Evolutionary conservation across 2,329 filamentous ascomycete species (phyloP), one percentile per base, ranked within the genome.

Genomic region (Tolypocladium capitatum): DNA sequence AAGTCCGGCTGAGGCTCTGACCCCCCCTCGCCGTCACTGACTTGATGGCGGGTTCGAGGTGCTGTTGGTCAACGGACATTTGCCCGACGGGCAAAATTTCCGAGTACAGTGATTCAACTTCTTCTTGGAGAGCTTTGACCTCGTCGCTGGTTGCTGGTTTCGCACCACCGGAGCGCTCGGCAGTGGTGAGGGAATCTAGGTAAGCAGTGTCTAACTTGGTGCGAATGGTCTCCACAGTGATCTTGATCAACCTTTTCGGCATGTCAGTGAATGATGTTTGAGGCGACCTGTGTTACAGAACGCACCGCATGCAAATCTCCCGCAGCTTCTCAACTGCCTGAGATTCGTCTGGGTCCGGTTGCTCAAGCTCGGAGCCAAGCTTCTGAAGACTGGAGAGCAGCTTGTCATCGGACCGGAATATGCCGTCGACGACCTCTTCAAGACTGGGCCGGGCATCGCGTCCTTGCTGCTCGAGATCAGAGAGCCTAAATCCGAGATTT

Each of bases 81-180:
- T 84, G 78, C 7, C 81, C 76, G 2, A 87, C 79, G 0, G 82
- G 78, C 0, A 83, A 66, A 36, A 87, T 80, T 58, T 87, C 84
- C 0, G 80, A 69, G 54, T 84, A 82, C 3, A 87, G 67, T 5
- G 81, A 84, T 53, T 85, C 80, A 1, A 87, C 68, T 56, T 86
- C 83, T 31, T 76, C 74, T 55, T 81, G 75, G 2, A 84, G 59
- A 4, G 72, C 69, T 14, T 64, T 66, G 10, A 74, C 68, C 44
- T 78, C 74, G 5, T 65, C 67, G 1, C 53, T 52, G 0, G 61
- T 56, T 0, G 60, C 61, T 5, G 58, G 52, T 4, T 53, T 53
- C 10, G 52, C 50, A 35, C 63, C 58, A 0, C 56, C 58, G 0
- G 57, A 56, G 2, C 57, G 56, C 38, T 63, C 60, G 1, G 57